Evolutionary conservation across 2,329 filamentous ascomycete species (phyloP).

Genomic region (Cordyceps militaris): DNA sequence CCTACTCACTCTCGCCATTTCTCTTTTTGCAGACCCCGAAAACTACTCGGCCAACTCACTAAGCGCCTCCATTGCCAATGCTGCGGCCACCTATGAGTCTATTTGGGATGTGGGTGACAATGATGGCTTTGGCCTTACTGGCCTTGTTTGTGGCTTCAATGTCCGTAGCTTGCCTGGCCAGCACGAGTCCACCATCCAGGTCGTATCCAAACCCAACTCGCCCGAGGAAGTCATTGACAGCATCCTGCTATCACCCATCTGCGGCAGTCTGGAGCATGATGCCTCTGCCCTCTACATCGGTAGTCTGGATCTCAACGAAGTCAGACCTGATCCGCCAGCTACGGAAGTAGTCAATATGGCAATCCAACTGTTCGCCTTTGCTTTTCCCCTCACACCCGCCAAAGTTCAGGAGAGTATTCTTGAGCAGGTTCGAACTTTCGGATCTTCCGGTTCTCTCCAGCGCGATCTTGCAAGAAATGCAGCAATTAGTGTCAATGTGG

Average conservation of each 20-base stretch:
- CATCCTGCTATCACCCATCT: slow-evolving; percentile 62
- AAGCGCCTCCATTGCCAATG: slow-evolving; percentile 85
- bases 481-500: slow-evolving; percentile 86
- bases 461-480: slow-evolving; percentile 83
- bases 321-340: slow-evolving; percentile 66
- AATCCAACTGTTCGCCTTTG: slow-evolving; percentile 86
- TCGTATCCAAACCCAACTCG: slow-evolving; percentile 44
- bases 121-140: slow-evolving; percentile 87
- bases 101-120: slow-evolving; percentile 96
- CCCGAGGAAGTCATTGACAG: slow-evolving; percentile 59
- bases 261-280: slow-evolving; percentile 81
- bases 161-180: slow-evolving; percentile 64
- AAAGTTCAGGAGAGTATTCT: slow-evolving; percentile 95
- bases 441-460: slow-evolving; percentile 72
- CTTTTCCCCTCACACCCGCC: slow-evolving; percentile 77
- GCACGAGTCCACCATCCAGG: slow-evolving; percentile 44
- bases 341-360: slow-evolving; percentile 94
- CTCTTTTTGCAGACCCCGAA: slow-evolving; percentile 87
- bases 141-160: slow-evolving; percentile 71
- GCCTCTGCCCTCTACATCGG: slow-evolving; percentile 70
- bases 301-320: slow-evolving; percentile 34
- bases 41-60: slow-evolving; percentile 79
- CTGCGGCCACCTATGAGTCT: slow-evolving; percentile 82
- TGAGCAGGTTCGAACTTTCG: slow-evolving; percentile 85
- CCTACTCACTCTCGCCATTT: slow-evolving; percentile 79